These are phyloP conservation scores for Solanum microdontum DNA, from an alignment of 257 asterid genomes.

Conservation along the genomic window DNA sequence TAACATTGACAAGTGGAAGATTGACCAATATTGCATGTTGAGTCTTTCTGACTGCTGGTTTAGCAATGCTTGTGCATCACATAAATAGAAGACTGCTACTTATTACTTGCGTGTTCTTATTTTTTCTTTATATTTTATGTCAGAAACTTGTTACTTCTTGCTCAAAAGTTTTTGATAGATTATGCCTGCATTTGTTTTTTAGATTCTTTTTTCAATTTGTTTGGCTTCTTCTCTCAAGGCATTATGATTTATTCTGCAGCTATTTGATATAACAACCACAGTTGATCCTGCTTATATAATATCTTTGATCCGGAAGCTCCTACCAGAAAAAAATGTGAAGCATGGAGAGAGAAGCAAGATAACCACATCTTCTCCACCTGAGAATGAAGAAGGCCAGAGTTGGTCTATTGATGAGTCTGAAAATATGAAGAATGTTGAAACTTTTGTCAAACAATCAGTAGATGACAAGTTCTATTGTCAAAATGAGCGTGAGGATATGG, in stretches of 20 bases:
- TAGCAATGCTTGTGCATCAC: background rate
- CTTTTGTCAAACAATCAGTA: slow-evolving; percentile 13
- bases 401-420: slow-evolving; percentile 11
- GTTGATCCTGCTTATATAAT: slow-evolving; percentile 87
- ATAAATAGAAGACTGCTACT: background rate
- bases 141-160: background rate
- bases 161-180: background rate
- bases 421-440: slow-evolving; percentile 26
- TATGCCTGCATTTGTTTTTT: background rate
- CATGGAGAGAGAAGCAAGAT: slow-evolving; percentile 17
- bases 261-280: slow-evolving; percentile 65
- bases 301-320: slow-evolving; percentile 84
- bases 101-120: background rate
- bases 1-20: background rate
- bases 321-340: slow-evolving; percentile 31
- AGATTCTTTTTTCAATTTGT: background rate
- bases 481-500: slow-evolving; percentile 13
- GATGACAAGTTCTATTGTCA: slow-evolving; percentile 11
- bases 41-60: background rate
- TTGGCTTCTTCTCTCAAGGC: background rate
- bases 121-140: background rate
- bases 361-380: slow-evolving; percentile 11
- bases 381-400: slow-evolving; percentile 23
- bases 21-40: background rate
- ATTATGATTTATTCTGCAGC: slow-evolving; percentile 31